Evolutionary conservation across 2,329 filamentous ascomycete genomes (phyloP).

Genomic region (Fusarium sp.): DNA sequence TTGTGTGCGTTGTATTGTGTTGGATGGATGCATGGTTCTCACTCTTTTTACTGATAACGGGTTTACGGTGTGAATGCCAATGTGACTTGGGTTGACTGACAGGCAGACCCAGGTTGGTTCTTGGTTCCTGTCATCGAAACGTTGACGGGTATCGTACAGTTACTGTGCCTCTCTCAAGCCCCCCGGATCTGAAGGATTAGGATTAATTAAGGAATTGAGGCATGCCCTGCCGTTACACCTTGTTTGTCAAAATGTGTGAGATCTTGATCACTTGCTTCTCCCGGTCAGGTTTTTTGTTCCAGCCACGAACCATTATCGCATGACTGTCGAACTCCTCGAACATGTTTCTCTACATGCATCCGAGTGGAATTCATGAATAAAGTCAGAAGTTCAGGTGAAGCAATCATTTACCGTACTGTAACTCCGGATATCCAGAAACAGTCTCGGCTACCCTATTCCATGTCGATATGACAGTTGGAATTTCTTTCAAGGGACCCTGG

Average conservation of each 20-base stretch:
- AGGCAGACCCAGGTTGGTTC: not conserved
- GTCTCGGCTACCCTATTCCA: constrained; percentile 34
- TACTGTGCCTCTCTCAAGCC: constrained; percentile 2
- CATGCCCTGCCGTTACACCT: not conserved
- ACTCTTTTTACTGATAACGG: constrained; percentile 19
- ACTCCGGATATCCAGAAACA: not conserved
- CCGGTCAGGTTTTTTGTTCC: not conserved
- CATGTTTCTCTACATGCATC: constrained; percentile 10
- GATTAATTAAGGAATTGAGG: constrained; percentile 2
- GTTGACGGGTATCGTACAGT: constrained; percentile 24
- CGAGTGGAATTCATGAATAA: constrained; percentile 1
- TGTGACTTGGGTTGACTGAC: constrained; percentile 4
- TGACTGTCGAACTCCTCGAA: constrained; percentile 8
- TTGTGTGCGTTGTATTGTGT: not conserved
- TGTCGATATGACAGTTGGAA: constrained; percentile 17
- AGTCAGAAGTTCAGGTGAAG: constrained; percentile 9
- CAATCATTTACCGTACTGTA: not conserved
- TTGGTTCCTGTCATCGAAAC: constrained; percentile 19
- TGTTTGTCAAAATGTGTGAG: not conserved
- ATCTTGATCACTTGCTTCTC: constrained; percentile 14
- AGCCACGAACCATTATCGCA: constrained; percentile 21
- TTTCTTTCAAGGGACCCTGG: constrained; percentile 15
- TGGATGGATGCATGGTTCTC: constrained; percentile 34
- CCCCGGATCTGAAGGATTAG: constrained; percentile 7
- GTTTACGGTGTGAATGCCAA: constrained; percentile 22